Evolutionary conservation across 1,284 basidiomycete genomes (phyloP).

Genomic region (Cutaneotrichosporon sp.): DNA sequence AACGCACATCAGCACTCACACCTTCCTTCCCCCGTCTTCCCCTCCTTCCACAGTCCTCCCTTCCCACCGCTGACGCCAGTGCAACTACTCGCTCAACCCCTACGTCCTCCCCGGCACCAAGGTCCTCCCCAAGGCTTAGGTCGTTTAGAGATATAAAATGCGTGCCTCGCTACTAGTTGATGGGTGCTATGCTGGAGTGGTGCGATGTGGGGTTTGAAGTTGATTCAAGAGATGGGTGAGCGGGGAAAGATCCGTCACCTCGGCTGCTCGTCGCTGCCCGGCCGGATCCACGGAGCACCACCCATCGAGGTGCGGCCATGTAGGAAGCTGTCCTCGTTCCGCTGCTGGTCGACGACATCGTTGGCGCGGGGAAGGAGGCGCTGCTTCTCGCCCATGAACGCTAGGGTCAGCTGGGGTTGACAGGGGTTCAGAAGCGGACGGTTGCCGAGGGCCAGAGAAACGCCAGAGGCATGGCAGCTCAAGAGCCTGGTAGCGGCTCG

Average conservation of each 20-base stretch:
- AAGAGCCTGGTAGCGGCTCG: neutral
- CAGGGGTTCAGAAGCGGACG: neutral
- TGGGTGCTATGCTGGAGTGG: slow-evolving; percentile 5
- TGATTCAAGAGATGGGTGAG: neutral
- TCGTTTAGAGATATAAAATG: slow-evolving; percentile 11
- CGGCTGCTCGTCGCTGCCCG: slow-evolving; percentile 13
- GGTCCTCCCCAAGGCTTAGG: slow-evolving; percentile 57
- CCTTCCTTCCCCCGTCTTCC: slow-evolving; percentile 77
- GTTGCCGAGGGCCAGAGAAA: neutral
- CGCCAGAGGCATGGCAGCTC: neutral
- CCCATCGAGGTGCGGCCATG: slow-evolving; percentile 26
- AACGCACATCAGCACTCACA: no score
- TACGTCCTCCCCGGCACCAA: slow-evolving; percentile 87
- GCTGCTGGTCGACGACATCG: slow-evolving; percentile 11
- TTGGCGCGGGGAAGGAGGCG: slow-evolving; percentile 33
- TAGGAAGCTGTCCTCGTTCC: slow-evolving; percentile 16
- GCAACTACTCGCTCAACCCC: slow-evolving; percentile 93
- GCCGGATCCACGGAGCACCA: slow-evolving; percentile 34
- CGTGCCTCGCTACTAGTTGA: slow-evolving; percentile 7
- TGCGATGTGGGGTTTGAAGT: neutral
- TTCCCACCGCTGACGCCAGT: slow-evolving; percentile 56
- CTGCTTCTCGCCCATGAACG: slow-evolving; percentile 48
- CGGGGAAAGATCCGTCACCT: neutral
- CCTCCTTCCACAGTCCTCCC: neutral
- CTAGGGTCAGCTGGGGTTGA: slow-evolving; percentile 21